A percentile compares a stretch with the other conserved stretches of the same genome.
phyloP scores from a whole-genome alignment of 139 green algal genomes.

The Marvania coccoides region DNA sequence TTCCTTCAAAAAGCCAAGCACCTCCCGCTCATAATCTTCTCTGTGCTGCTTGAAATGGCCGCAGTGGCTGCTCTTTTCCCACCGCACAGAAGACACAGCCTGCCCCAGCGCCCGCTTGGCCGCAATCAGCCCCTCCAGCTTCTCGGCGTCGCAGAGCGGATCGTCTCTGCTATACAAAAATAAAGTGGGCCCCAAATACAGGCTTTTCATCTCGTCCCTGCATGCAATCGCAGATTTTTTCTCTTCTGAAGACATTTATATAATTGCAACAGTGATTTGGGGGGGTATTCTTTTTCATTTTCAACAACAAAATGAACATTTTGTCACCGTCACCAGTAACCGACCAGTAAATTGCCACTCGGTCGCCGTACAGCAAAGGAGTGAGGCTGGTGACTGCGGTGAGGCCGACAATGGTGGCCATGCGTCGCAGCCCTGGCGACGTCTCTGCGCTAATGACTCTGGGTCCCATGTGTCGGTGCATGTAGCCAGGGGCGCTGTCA shows the following conservation, averaged over 20 bases:
- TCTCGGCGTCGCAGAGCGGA: conserved; percentile 17
- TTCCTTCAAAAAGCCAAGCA: conserved; percentile 9
- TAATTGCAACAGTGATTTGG: too few relatives aligned
- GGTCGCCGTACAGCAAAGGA: not conserved
- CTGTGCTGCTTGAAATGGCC: conserved; percentile 17
- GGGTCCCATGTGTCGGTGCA: not conserved
- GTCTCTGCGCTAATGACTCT: not conserved
- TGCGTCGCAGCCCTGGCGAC: not conserved
- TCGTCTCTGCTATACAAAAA: conserved; percentile 23
- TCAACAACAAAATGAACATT: too few relatives aligned
- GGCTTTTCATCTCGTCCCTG: conserved; percentile 16
- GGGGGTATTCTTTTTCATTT: too few relatives aligned
- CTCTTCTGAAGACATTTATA: too few relatives aligned
- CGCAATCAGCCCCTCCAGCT: conserved; percentile 15
- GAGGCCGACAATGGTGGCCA: not conserved
- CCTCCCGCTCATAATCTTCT: conserved; percentile 1
- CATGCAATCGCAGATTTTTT: too few relatives aligned
- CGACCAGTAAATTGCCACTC: not conserved
- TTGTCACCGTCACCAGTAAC: too few relatives aligned
- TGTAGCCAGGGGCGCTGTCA: conserved; percentile 14
- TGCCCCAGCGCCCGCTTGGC: not conserved
- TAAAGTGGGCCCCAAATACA: conserved; percentile 4
- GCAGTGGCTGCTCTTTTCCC: conserved; percentile 6
- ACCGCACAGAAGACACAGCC: not conserved
- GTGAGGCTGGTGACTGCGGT: not conserved